A percentile compares a stretch with the other conserved stretches of the same genome.
Conservation (phyloP, 2,329 filamentous ascomycete species). For the Aspergillus alliaceus region DNA sequence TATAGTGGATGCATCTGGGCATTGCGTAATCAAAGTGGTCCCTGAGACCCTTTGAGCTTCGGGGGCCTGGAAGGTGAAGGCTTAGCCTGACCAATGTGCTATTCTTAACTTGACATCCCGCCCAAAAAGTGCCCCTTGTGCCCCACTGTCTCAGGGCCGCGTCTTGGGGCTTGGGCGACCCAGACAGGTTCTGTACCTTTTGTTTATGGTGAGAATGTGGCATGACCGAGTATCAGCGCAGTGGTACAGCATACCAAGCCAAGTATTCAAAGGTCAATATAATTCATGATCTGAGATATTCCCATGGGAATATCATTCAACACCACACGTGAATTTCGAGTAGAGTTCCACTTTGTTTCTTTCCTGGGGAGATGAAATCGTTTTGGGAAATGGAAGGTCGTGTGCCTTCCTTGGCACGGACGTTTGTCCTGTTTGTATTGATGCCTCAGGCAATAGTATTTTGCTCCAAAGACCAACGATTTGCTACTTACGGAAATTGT, state of each 20-base stretch:
- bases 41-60: constrained; percentile 10
- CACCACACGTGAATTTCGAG: neutral
- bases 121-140: neutral
- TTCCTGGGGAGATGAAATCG: neutral
- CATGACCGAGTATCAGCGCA: neutral
- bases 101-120: constrained; percentile 19
- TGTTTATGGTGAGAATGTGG: neutral
- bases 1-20: constrained; percentile 9
- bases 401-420: neutral
- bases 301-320: no score
- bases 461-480: neutral
- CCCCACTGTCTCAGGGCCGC: constrained; percentile 11
- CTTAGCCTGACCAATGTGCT: constrained; percentile 12
- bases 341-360: neutral
- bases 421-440: neutral
- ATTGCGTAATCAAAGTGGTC: constrained; percentile 25
- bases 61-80: constrained; percentile 9
- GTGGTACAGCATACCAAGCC: neutral
- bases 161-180: constrained; percentile 11
- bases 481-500: neutral
- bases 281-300: no score
- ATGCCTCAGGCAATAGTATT: neutral
- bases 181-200: neutral
- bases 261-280: no score
- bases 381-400: neutral